A percentile compares a stretch with the other conserved stretches of the same genome.
These are phyloP conservation scores for Colletotrichum sp. DNA, from an alignment of 2,329 filamentous ascomycete genomes.

Conservation along the genomic window DNA sequence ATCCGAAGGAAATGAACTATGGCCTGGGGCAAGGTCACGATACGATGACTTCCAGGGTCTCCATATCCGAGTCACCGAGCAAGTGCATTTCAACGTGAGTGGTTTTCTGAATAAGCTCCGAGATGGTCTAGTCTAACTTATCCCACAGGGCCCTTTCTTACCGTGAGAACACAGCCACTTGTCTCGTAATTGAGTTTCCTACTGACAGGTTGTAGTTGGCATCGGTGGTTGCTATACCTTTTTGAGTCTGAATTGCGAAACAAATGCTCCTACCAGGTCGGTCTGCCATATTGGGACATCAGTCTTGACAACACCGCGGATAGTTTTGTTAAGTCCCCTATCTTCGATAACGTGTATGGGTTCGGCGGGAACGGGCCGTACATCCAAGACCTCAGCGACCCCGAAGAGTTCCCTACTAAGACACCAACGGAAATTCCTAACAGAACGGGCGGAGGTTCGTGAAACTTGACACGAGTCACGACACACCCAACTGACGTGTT, in stretches of 20 bases:
- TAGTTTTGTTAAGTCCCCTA: rapidly evolving
- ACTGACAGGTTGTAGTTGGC: not conserved
- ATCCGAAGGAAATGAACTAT: too few species aligned
- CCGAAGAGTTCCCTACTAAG: not conserved
- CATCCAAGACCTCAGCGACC: not conserved
- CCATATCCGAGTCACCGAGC: too few species aligned
- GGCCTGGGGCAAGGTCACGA: too few species aligned
- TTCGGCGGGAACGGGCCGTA: not conserved
- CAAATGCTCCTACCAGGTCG: not conserved
- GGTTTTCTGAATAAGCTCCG: too few species aligned
- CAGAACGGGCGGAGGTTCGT: not conserved
- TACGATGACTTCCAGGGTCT: too few species aligned
- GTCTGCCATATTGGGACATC: not conserved
- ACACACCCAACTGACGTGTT: not conserved
- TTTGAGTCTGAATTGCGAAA: not conserved
- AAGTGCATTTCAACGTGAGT: too few species aligned
- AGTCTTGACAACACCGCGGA: not conserved
- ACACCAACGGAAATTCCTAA: not conserved
- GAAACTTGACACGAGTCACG: not conserved
- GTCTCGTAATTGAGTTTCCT: too few species aligned
- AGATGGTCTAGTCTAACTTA: too few species aligned
- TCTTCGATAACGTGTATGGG: not conserved
- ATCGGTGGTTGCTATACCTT: not conserved
- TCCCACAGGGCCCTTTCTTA: too few species aligned
- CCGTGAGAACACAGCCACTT: too few species aligned